A percentile compares a stretch with the other conserved stretches of the same genome.
Conservation (phyloP, 805 yeast genomes). For the Kodamaea jinghongensis region DNA sequence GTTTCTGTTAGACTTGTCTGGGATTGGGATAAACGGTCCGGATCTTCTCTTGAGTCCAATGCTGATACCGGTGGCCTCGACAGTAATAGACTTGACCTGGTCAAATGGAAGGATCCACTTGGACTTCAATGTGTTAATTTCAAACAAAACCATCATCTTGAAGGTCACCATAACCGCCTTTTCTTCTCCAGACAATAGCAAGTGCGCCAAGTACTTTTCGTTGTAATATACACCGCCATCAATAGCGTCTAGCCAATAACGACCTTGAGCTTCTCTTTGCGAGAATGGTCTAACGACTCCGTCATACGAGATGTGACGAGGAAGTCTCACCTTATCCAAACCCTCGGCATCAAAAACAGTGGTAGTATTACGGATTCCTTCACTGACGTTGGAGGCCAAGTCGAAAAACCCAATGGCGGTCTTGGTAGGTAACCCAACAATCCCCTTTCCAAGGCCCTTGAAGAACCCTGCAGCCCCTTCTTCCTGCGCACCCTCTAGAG, state of each 20-base stretch:
- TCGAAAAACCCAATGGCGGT: slow-evolving; percentile 95
- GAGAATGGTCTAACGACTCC: slow-evolving; percentile 73
- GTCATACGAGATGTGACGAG: slow-evolving; percentile 71
- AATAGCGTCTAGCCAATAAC: slow-evolving; percentile 80
- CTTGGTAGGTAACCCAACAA: slow-evolving; percentile 95
- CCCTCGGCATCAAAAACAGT: slow-evolving; percentile 81
- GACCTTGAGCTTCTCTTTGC: slow-evolving; percentile 88
- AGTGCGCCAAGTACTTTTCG: slow-evolving; percentile 83
- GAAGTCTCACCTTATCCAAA: slow-evolving; percentile 75
- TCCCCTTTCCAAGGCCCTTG: slow-evolving; percentile 90
- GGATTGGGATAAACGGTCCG: slow-evolving; percentile 72
- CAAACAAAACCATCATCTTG: slow-evolving; percentile 64
- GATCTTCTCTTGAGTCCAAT: slow-evolving; percentile 54
- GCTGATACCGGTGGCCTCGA: slow-evolving; percentile 77
- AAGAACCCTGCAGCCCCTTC: slow-evolving; percentile 92
- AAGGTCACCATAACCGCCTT: slow-evolving; percentile 73
- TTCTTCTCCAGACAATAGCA: slow-evolving; percentile 77
- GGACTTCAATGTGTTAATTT: slow-evolving; percentile 55
- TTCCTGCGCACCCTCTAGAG: slow-evolving; percentile 82
- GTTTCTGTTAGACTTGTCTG: slow-evolving; percentile 59
- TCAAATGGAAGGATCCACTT: slow-evolving; percentile 73
- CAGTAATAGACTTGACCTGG: slow-evolving; percentile 63
- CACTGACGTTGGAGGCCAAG: slow-evolving; percentile 87
- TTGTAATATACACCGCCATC: slow-evolving; percentile 74
- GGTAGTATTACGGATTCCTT: slow-evolving; percentile 90